A percentile compares a stretch with the other conserved stretches of the same genome.
These are phyloP conservation scores for Boletus fagicola DNA, from an alignment of 768 basidiomycete genomes.

Conservation along the genomic window DNA sequence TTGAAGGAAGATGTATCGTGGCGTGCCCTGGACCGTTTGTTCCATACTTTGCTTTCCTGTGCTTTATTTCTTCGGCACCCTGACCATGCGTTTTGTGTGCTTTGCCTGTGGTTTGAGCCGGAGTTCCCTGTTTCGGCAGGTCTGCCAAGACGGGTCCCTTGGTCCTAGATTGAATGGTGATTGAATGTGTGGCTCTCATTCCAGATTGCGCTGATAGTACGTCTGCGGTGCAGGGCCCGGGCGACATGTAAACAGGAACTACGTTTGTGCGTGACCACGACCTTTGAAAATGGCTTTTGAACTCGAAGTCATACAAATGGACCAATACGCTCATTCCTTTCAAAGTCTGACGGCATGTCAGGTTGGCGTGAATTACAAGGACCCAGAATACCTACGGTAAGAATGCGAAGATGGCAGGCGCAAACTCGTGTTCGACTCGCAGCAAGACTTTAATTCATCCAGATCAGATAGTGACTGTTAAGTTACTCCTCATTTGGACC, in stretches of 20 bases:
- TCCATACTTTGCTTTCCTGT: no score
- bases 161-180: not conserved
- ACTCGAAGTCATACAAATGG: slow-evolving; percentile 60
- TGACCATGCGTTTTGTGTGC: not conserved
- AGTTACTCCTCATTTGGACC: slow-evolving; percentile 70
- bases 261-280: slow-evolving; percentile 64
- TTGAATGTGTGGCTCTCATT: not conserved
- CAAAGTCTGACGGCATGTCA: slow-evolving; percentile 28
- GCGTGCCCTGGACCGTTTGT: not conserved
- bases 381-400: slow-evolving; percentile 58
- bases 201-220: slow-evolving; percentile 83
- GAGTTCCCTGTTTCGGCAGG: not conserved
- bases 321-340: slow-evolving; percentile 26
- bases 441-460: slow-evolving; percentile 99
- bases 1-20: not conserved
- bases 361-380: slow-evolving; percentile 89
- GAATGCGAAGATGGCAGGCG: slow-evolving; percentile 83
- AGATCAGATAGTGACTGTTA: slow-evolving; percentile 72
- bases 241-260: slow-evolving; percentile 72
- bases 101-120: not conserved
- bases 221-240: slow-evolving; percentile 71
- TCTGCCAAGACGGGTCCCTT: not conserved
- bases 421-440: slow-evolving; percentile 21
- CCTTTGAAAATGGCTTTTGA: slow-evolving; percentile 83
- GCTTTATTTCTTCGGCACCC: not conserved